These are phyloP conservation scores for Penicillium polonicum DNA, from an alignment of 2,329 filamentous ascomycete genomes.

Conservation along the genomic window DNA sequence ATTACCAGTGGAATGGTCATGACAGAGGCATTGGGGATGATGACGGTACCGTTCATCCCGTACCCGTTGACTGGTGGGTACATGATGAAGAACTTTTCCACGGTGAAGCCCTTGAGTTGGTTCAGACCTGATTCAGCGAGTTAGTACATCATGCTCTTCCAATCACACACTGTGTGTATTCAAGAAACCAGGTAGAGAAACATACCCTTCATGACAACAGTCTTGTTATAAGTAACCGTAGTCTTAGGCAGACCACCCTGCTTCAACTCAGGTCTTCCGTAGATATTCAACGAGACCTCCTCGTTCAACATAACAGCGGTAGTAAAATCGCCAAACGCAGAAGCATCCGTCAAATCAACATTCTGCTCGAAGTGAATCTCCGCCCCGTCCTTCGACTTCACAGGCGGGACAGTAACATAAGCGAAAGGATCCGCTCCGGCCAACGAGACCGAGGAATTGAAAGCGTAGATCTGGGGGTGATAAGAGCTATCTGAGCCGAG, in stretches of 20 bases:
- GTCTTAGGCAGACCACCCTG: constrained; percentile 51
- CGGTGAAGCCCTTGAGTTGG: constrained; percentile 52
- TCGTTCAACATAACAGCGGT: constrained; percentile 51
- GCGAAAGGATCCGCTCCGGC: constrained; percentile 46
- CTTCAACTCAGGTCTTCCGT: constrained; percentile 54
- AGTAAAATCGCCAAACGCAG: constrained; percentile 52
- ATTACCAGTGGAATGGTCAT: constrained; percentile 54
- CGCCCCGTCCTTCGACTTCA: constrained; percentile 46
- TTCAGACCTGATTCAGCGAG: constrained; percentile 52
- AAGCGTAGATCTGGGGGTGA: constrained; percentile 55
- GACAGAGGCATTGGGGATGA: constrained; percentile 60
- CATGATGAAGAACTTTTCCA: constrained; percentile 51
- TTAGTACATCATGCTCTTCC: not conserved
- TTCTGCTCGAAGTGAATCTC: constrained; percentile 46
- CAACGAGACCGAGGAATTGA: constrained; percentile 54
- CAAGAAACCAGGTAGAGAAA: not conserved
- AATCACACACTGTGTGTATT: not conserved
- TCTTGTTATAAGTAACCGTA: constrained; percentile 56
- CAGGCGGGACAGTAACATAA: constrained; percentile 46
- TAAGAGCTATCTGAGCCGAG: constrained; percentile 51
- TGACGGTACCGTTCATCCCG: constrained; percentile 56
- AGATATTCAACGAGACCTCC: constrained; percentile 50
- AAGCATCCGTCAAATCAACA: constrained; percentile 44
- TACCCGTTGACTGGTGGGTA: constrained; percentile 44
- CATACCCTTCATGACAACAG: constrained; percentile 57